Evolutionary conservation across 176 grass and related monocot genomes (phyloP).

Genomic region (Avena insularis): DNA sequence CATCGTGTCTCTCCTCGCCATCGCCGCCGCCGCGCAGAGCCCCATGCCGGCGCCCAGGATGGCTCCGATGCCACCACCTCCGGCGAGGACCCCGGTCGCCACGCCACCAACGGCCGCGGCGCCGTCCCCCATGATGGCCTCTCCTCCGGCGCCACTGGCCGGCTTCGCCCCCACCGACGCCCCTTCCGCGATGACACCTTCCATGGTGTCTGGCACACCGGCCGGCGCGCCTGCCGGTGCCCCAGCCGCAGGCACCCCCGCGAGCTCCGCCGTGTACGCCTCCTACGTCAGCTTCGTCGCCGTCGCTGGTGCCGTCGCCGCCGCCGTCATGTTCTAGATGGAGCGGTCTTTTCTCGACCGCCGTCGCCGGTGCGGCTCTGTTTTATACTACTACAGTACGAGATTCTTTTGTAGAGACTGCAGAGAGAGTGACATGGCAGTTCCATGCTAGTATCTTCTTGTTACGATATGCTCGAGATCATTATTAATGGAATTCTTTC

Average conservation of each 20-base stretch:
- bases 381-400: not conserved
- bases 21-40: conserved; percentile 42
- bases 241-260: not conserved
- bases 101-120: conserved; percentile 20
- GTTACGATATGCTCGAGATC: too few relatives aligned
- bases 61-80: conserved; percentile 47
- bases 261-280: conserved; percentile 1
- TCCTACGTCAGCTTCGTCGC: conserved; percentile 46
- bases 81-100: conserved; percentile 40
- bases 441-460: too few relatives aligned
- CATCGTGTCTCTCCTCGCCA: conserved; percentile 38
- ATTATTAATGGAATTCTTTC: too few relatives aligned
- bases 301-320: conserved; percentile 50
- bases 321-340: conserved; percentile 57
- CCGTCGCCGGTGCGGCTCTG: not conserved
- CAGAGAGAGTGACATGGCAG: too few relatives aligned
- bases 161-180: not conserved
- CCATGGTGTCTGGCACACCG: conserved; percentile 8
- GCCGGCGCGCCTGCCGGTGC: not conserved
- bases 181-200: conserved; percentile 21
- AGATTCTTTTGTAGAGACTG: too few relatives aligned
- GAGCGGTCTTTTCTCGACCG: not conserved
- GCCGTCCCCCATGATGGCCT: conserved; percentile 40
- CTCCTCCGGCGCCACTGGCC: conserved; percentile 39
- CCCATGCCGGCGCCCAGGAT: conserved; percentile 49